phyloP scores from a whole-genome alignment of 352 stramenopile genomes.

The Phytophthora ramorum region DNA sequence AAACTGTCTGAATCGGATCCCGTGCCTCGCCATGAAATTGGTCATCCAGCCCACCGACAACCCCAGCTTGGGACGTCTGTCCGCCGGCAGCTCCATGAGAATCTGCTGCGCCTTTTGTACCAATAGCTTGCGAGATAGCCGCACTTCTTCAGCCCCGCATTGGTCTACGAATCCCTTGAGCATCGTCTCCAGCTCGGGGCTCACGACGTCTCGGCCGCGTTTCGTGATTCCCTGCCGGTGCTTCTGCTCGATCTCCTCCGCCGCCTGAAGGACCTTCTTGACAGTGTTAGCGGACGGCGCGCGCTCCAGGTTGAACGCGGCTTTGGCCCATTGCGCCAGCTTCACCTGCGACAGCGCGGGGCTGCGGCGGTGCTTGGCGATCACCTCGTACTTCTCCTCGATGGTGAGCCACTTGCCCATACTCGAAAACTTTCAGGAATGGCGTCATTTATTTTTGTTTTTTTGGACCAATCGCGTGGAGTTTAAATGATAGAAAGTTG shows the following conservation, averaged over 20 bases:
- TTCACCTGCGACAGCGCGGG: slow-evolving; percentile 27
- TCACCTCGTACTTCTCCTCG: slow-evolving; percentile 34
- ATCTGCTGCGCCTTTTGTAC: slow-evolving; percentile 31
- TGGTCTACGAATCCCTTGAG: slow-evolving; percentile 20
- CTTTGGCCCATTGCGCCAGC: slow-evolving; percentile 25
- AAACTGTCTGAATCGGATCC: slow-evolving; percentile 30
- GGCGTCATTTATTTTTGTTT: background rate
- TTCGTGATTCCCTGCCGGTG: slow-evolving; percentile 29
- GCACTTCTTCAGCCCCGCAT: slow-evolving; percentile 1
- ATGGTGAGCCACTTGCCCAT: slow-evolving; percentile 38
- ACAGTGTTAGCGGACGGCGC: slow-evolving; percentile 29
- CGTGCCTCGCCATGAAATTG: slow-evolving; percentile 36
- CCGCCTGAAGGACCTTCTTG: slow-evolving; percentile 26
- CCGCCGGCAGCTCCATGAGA: slow-evolving; percentile 15
- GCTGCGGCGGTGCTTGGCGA: slow-evolving; percentile 29
- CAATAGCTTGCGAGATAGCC: slow-evolving; percentile 31
- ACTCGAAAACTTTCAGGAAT: background rate
- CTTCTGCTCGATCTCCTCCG: slow-evolving; percentile 27
- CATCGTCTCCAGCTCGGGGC: slow-evolving; percentile 27
- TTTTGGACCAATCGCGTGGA: background rate
- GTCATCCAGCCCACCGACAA: slow-evolving; percentile 40
- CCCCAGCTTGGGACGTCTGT: slow-evolving; percentile 20
- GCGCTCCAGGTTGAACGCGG: slow-evolving; percentile 28
- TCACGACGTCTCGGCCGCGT: slow-evolving; percentile 27
- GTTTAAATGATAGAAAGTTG: background rate